These are phyloP conservation scores for Malus fusca DNA, from an alignment of 306 rosid species.

Conservation along the genomic window DNA sequence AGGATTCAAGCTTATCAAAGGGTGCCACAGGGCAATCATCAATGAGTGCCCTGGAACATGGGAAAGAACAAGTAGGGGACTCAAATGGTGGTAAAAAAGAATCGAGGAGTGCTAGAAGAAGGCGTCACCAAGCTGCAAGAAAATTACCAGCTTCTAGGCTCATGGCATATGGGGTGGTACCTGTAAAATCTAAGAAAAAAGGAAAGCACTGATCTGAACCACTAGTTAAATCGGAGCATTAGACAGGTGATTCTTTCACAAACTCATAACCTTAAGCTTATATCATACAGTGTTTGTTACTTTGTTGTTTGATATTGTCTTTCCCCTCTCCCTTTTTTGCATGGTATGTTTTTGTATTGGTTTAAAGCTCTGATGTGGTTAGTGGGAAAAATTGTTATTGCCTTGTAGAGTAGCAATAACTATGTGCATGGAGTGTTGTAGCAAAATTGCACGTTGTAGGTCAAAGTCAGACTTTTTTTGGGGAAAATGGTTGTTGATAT, in stretches of 20 bases:
- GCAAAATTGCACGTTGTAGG: background rate
- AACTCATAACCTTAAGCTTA: background rate
- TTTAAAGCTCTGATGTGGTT: background rate
- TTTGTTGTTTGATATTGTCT: too few relatives aligned
- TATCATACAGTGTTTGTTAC: background rate
- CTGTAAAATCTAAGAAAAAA: conserved; percentile 43
- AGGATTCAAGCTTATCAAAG: conserved; percentile 25
- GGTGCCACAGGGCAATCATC: conserved; percentile 1
- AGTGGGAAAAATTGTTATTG: background rate
- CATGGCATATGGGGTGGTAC: conserved; percentile 39
- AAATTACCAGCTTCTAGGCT: conserved; percentile 41
- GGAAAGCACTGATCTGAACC: conserved; percentile 30
- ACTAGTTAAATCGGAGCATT: background rate
- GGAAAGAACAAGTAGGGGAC: conserved; percentile 25
- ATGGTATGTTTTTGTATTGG: background rate
- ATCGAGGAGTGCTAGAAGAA: conserved; percentile 68
- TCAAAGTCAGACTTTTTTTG: background rate
- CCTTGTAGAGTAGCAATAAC: background rate
- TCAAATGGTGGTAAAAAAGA: conserved; percentile 22
- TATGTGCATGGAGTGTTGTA: background rate
- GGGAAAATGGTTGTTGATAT: background rate
- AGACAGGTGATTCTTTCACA: conserved; percentile 32
- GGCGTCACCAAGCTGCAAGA: conserved; percentile 17
- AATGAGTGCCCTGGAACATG: conserved; percentile 17
- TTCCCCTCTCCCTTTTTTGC: background rate